Base-by-base conservation (phyloP, 176 grass and related monocot genomes). In the Guadua angustifolia region DNA sequence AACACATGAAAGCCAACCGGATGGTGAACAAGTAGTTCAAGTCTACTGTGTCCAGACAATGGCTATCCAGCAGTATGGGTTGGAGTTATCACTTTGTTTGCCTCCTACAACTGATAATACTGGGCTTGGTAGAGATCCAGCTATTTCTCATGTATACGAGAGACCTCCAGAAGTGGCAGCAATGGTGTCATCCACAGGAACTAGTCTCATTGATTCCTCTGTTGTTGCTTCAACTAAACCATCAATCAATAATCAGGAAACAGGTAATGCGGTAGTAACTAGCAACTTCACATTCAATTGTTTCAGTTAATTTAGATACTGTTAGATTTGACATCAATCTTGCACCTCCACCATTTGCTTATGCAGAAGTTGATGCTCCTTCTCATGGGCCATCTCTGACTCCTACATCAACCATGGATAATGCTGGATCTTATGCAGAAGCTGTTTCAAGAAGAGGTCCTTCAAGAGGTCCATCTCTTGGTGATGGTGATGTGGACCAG, bases 31-130 rank as follows among this genome's bases (percentile, higher is more conserved):
- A 73, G 81, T 92, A 62, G 93, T 98, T 74, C 91, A 98, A 88
- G 85, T 98, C 8, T 98, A 95, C 22, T 98, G 95, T 85, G 93
- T 98, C 5, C 95, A 98, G 83, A 98, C 95, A 75, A 89, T 95
- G 93, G 95, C 95, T 66, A 95, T 98, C 69, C 95, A 98, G 67
- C 95, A 95, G 55, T 98, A 98, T 61, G 91, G 93, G 14, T 82
- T 98, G 84, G 95, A 95, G 68, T 85, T 98, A 63, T 77, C 89
- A 46, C 93, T 94, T 49, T 98, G 95, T 85, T 69, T 93, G 86
- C 95, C 93, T 71, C 93, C 95, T 42, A 59, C 79, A 74, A 69
- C 66, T 69, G 79, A 80, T 81, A 84, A 81, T 69, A 46, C 63
- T 38, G 87, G 79, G 29, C 33, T 84, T 75, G 89, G 72, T 49